Evolutionary conservation across 2,329 filamentous ascomycete genomes (phyloP).

Genomic region (Chalaropsis thielavioides): DNA sequence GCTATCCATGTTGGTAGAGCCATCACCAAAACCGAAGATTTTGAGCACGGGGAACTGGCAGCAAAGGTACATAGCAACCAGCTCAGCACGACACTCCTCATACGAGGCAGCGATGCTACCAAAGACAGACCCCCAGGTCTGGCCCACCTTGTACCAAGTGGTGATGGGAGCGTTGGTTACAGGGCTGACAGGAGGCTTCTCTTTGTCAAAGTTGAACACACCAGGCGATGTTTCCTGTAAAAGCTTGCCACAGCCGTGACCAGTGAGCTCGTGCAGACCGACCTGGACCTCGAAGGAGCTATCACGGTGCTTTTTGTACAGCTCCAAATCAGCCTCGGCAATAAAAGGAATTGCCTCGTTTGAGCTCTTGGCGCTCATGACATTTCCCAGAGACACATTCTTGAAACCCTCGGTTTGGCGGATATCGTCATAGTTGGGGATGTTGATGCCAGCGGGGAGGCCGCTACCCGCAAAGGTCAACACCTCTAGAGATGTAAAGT

Average conservation of each 20-base stretch:
- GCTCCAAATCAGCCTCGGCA: conserved; percentile 55
- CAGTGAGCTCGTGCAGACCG: conserved; percentile 73
- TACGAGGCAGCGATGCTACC: conserved; percentile 76
- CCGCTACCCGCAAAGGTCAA: conserved; percentile 56
- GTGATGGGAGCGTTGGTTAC: conserved; percentile 59
- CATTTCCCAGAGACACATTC: conserved; percentile 86
- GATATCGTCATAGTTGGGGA: conserved; percentile 61
- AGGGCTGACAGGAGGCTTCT: conserved; percentile 69
- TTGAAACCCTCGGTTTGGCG: conserved; percentile 78
- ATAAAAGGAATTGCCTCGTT: conserved; percentile 92
- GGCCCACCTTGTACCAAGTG: conserved; percentile 86
- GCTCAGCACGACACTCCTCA: conserved; percentile 75
- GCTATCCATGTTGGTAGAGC: conserved; percentile 53
- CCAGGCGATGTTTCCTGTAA: conserved; percentile 76
- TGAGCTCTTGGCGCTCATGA: conserved; percentile 77
- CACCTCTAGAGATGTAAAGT: conserved; percentile 91
- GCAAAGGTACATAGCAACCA: conserved; percentile 79
- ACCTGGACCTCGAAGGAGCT: conserved; percentile 90
- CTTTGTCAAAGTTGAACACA: conserved; percentile 73
- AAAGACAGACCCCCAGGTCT: conserved; percentile 91
- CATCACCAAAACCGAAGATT: conserved; percentile 84
- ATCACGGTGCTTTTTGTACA: conserved; percentile 75
- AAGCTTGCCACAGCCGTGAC: conserved; percentile 86
- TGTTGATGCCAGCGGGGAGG: conserved; percentile 55
- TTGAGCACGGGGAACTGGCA: conserved; percentile 80